Evolutionary conservation across 139 green algal genomes (phyloP).

Genomic region (Zygnema circumcarinatum): DNA sequence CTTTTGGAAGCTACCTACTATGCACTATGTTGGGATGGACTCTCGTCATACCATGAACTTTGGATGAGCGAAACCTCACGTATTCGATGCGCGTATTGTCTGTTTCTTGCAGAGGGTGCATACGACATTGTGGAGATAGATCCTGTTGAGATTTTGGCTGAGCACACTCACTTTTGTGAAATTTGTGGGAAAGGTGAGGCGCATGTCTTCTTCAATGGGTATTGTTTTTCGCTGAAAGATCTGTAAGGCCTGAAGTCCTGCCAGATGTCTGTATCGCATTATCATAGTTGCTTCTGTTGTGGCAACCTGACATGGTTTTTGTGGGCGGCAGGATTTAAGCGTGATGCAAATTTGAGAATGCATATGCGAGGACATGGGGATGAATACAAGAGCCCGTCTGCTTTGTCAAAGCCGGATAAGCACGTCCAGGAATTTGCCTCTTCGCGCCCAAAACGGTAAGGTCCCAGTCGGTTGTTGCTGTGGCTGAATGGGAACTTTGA

Average conservation of each 20-base stretch:
- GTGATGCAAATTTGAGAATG: slow-evolving; percentile 54
- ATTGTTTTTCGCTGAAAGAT: neutral
- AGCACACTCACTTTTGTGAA: slow-evolving; percentile 57
- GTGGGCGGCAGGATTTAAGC: slow-evolving; percentile 42
- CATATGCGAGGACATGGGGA: slow-evolving; percentile 55
- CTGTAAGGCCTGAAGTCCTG: neutral
- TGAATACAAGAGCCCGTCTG: slow-evolving; percentile 48
- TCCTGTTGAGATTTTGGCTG: slow-evolving; percentile 50
- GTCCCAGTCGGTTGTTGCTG: neutral
- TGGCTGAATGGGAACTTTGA: too few species aligned
- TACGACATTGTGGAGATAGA: slow-evolving; percentile 52
- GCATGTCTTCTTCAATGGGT: slow-evolving; percentile 5
- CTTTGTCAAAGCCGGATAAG: slow-evolving; percentile 32
- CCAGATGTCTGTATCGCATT: neutral
- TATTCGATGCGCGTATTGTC: too few species aligned
- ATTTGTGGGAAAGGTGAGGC: slow-evolving; percentile 50
- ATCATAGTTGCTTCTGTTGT: neutral
- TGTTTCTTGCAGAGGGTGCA: slow-evolving; percentile 40
- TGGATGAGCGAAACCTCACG: too few species aligned
- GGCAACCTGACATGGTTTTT: neutral
- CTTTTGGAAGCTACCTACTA: too few species aligned
- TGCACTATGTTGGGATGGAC: too few species aligned
- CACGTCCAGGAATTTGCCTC: neutral
- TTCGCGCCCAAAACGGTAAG: slow-evolving; percentile 9
- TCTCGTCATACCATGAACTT: too few species aligned